Evolutionary conservation across 768 basidiomycete species (phyloP).

Genomic region (Russula olivacea): DNA sequence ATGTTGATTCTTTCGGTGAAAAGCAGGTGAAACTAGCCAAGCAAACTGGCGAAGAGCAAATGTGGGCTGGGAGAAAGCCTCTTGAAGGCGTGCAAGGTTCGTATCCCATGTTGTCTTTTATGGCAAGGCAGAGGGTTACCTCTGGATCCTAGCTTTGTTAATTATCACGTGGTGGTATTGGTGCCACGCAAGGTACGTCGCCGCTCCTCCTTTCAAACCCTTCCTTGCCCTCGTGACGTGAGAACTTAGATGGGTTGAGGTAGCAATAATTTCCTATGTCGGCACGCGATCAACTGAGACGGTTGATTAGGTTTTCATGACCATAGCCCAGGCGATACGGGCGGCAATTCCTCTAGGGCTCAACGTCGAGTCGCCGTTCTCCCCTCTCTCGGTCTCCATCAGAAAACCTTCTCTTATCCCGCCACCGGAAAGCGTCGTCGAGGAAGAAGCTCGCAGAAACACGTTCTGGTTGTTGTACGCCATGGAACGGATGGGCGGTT

Average conservation of each 20-base stretch:
- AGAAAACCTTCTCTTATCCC: slow-evolving; percentile 54
- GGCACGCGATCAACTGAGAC: background rate
- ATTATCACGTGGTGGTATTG: slow-evolving; percentile 70
- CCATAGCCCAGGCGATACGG: slow-evolving; percentile 52
- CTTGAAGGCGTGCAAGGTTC: slow-evolving; percentile 24
- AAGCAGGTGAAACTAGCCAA: slow-evolving; percentile 23
- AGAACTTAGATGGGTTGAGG: slow-evolving; percentile 62
- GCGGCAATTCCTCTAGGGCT: slow-evolving; percentile 59
- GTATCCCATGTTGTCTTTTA: background rate
- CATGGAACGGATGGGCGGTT: slow-evolving; percentile 59
- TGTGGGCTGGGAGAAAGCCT: slow-evolving; percentile 16
- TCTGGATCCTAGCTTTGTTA: slow-evolving; percentile 45
- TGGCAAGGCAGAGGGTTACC: background rate
- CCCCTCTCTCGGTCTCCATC: slow-evolving; percentile 53
- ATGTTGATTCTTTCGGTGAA: slow-evolving; percentile 26
- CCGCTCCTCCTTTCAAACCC: background rate
- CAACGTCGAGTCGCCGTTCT: slow-evolving; percentile 62
- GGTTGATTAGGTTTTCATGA: slow-evolving; percentile 48
- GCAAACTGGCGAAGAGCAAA: slow-evolving; percentile 16
- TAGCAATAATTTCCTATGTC: slow-evolving; percentile 28
- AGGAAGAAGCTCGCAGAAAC: slow-evolving; percentile 68
- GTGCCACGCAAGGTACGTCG: slow-evolving; percentile 57
- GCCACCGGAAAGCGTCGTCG: slow-evolving; percentile 53
- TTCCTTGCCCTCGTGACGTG: background rate
- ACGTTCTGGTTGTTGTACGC: slow-evolving; percentile 70